Evolutionary conservation across 768 basidiomycete genomes (phyloP), one percentile per base, ranked within the genome.

Genomic region (Tylopilus rubrobrunneus): DNA sequence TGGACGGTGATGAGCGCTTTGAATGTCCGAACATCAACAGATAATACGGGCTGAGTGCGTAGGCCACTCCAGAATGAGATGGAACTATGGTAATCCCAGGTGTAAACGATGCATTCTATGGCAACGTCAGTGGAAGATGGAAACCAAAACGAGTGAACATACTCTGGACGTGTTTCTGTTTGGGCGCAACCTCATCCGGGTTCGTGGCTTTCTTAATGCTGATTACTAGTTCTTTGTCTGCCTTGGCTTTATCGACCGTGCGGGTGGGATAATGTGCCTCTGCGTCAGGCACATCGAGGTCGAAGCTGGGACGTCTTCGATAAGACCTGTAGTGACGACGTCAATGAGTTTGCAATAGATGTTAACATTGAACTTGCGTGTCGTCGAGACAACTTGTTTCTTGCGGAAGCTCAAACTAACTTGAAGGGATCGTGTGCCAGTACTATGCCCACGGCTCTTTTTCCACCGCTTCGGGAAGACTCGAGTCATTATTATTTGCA

Each of bases 81-180:
- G 33, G 95, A 98, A 19, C 94, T 90, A 65, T 98, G 95, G 66
- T 98, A 98, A 71, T 99, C 97, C 95, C 95, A 98, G 7, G 97
- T 98, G 71, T 94, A 99, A 25, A 98, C 92, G 68, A 99, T 98
- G 64, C 90, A 92, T 76, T 98, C 96, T 98, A 70, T 10, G 9
- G 29, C 21, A 34, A 31, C 9, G 44, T 71, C 45, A 69, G 55
- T 27, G 28, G 23, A 44, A 34, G 39, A 51, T 17, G 36, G 17
- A 57, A 49, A 49, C 41, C 31, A 53, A 60, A 48, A 34, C 14
- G 5, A 9, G 57, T 40, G 44, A 49, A 78, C 87, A 69, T 74
- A 98, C 96, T 98, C 69, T 97, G 84, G 63, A 99, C 97, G 68
- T 99, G 97, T 69, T 99, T 99, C 80, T 98, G 95, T 73, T 99